Conservation (phyloP, 2,329 filamentous ascomycete genomes). For the Chalaropsis ovoidea region DNA sequence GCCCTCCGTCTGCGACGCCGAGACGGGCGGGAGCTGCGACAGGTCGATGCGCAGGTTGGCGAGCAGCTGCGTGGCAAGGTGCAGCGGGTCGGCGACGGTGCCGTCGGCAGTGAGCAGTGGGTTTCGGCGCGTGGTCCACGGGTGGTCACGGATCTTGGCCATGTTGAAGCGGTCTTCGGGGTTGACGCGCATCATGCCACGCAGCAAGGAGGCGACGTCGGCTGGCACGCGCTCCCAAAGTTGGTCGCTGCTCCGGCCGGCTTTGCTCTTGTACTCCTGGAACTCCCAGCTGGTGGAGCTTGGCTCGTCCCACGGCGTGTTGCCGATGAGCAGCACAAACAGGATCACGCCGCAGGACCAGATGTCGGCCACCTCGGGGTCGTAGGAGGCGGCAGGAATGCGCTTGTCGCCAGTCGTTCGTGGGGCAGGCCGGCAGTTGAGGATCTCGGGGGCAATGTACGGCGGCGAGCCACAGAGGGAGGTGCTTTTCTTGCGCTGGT, state of each 20-base stretch:
- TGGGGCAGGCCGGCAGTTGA: conserved; percentile 40
- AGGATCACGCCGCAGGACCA: conserved; percentile 99
- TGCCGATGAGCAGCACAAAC: conserved; percentile 88
- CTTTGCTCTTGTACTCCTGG: conserved; percentile 69
- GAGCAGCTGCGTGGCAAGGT: conserved; percentile 89
- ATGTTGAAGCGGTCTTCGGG: conserved; percentile 69
- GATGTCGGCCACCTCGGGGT: conserved; percentile 74
- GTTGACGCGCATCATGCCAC: conserved; percentile 87
- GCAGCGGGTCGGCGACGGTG: conserved; percentile 64
- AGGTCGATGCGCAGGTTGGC: conserved; percentile 86
- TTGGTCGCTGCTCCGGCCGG: conserved; percentile 72
- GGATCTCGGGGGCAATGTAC: conserved; percentile 92
- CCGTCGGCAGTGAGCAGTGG: conserved; percentile 64
- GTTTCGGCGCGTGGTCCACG: conserved; percentile 86
- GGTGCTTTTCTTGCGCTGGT: conserved; percentile 66
- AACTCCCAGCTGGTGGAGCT: conserved; percentile 81
- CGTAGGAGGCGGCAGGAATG: conserved; percentile 45
- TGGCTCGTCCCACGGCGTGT: conserved; percentile 96
- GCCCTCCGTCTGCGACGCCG: conserved; percentile 29
- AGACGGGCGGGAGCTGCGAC: conserved; percentile 28
- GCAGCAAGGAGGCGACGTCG: conserved; percentile 67
- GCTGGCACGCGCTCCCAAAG: conserved; percentile 71
- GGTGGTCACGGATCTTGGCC: conserved; percentile 75
- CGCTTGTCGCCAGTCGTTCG: conserved; percentile 34
- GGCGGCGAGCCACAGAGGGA: conserved; percentile 93